Percentiles rank a stretch among this genome's conserved stretches.
These are phyloP conservation scores for Fusarium sarcochroum DNA, from an alignment of 2,329 filamentous ascomycete genomes.

Conservation along the genomic window DNA sequence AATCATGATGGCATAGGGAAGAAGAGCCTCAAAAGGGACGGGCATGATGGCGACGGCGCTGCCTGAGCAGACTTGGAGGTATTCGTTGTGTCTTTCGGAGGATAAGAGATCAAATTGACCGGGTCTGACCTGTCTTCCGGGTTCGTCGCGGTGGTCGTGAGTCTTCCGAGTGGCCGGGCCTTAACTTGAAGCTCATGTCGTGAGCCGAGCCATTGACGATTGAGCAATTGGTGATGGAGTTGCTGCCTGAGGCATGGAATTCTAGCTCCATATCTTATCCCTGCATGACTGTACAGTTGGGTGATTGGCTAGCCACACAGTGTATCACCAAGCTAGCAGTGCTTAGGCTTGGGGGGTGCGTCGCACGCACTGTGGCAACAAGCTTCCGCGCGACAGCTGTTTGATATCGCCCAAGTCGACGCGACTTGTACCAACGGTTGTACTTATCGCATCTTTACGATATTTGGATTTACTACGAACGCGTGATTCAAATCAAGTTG, in stretches of 20 bases:
- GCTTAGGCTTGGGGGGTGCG: constrained; percentile 7
- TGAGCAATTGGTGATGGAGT: constrained; percentile 46
- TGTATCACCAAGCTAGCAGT: constrained; percentile 8
- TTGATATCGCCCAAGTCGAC: constrained; percentile 43
- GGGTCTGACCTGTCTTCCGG: constrained; percentile 37
- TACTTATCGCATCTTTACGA: constrained; percentile 27
- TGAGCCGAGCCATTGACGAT: constrained; percentile 48
- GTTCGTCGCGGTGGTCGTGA: constrained; percentile 35
- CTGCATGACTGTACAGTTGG: constrained; percentile 37
- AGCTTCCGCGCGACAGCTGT: constrained; percentile 48
- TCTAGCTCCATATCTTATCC: constrained; percentile 27
- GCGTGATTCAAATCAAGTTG: constrained; percentile 14
- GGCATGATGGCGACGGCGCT: constrained; percentile 63
- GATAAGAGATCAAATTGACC: constrained; percentile 44
- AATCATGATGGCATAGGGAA: constrained; percentile 76
- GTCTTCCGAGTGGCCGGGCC: constrained; percentile 42
- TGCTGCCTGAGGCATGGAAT: constrained; percentile 46
- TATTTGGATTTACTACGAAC: constrained; percentile 20
- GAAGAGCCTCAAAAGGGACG: constrained; percentile 73
- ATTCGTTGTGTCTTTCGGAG: constrained; percentile 18
- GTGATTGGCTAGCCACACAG: neutral
- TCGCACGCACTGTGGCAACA: constrained; percentile 50
- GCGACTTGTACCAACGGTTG: constrained; percentile 41
- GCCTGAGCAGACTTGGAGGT: constrained; percentile 50
- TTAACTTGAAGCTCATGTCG: constrained; percentile 49